Evolutionary conservation across 2,329 filamentous ascomycete genomes (phyloP), one percentile per base, ranked within the genome.

Genomic region (Sporothrix phasma): DNA sequence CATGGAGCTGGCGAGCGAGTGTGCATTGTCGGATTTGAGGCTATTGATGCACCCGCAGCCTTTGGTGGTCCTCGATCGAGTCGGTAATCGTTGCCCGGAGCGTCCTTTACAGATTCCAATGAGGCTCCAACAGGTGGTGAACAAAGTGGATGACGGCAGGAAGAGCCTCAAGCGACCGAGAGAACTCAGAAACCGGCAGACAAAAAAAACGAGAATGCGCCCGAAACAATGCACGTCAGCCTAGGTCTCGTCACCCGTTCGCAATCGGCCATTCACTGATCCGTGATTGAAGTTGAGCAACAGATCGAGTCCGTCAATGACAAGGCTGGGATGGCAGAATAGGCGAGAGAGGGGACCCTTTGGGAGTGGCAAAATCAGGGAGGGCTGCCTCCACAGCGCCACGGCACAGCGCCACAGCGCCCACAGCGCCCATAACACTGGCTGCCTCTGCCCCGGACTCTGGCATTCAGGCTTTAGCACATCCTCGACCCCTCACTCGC

Each of bases 1-100:
- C 65, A 66, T 66, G 1, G 62, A 51, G 24, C 24, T 66, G 11
- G 56, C 37, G 13, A 66, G 37, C n/a, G n/a, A 0, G 64, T 41
- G 11, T 63, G 54, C 61, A 63, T 63, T 17, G 51, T 24, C n/a
- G n/a, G n/a, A n/a, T 37, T 19, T 3, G n/a, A 54, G 39, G 24
- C 37, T 37, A 15, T 34, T 17, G 6, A 8, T 24, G 17, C 41
- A 43, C 19, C 5, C 2, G 41, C 17, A 43, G 29, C 8, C 8
- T 3, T 11, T 7, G 29, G 31, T 13, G 10, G 31, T 5, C 11
- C 10, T n/a, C 37, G 5, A 15, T 26, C 24, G 22, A 26, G 15
- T 46, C 19, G 24, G 17, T 34, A 13, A 39, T 31, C 39, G 24
- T 59, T 10, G 29, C n/a, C 8, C 1, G 15, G 22, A 7, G 56